Base-by-base conservation (phyloP, 495 filamentous ascomycete species). In the Glutinoglossum americanum region DNA sequence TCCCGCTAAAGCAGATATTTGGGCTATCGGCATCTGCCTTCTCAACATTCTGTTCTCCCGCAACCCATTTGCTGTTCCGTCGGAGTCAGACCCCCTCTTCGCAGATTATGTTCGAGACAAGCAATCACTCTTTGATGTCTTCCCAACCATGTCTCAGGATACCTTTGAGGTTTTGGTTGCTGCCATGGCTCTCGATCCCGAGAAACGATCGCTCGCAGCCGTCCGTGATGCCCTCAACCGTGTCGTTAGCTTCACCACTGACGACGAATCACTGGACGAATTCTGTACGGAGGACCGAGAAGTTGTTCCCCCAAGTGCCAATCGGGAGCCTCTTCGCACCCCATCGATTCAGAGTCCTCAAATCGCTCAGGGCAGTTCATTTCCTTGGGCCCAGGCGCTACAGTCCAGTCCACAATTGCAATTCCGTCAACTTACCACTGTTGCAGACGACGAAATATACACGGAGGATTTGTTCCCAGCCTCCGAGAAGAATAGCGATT, bases 81-180 rank as follows among this genome's bases (percentile, higher is more conserved):
- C 84, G 15, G 81, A 85, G 70, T 82, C 81, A 39, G 92, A 98
- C 65, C 80, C 87, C 39, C 72, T 98, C 32, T 98, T 90, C 67
- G 72, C 87, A 56, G 92, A 98, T 67, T 98, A 90, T 68, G 84
- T 83, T 58, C 79, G 84, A 55, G 89, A 97, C 72, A 83, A 83
- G 65, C 88, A 97, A 69, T 92, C 87, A 11, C 78, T 98, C 28
- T 97, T 97, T 71, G 92, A 98, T 69, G 87, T 97, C 64, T 98
- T 98, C 69, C 88, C 92, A 28, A 93, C 87, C 68, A 90, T 98
- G 88, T 94, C 90, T 58, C 87, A 93, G 66, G 92, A 98, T 65
- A 94, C 92, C 0, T 98, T 84, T 65, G 87, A 94, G 68, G 87
- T 97, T 60, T 77, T 98, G 69, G 76, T 81, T 30, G 78, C 89